These are phyloP conservation scores for Fusarium clavum DNA, from an alignment of 2,329 filamentous ascomycete genomes.

Conservation along the genomic window DNA sequence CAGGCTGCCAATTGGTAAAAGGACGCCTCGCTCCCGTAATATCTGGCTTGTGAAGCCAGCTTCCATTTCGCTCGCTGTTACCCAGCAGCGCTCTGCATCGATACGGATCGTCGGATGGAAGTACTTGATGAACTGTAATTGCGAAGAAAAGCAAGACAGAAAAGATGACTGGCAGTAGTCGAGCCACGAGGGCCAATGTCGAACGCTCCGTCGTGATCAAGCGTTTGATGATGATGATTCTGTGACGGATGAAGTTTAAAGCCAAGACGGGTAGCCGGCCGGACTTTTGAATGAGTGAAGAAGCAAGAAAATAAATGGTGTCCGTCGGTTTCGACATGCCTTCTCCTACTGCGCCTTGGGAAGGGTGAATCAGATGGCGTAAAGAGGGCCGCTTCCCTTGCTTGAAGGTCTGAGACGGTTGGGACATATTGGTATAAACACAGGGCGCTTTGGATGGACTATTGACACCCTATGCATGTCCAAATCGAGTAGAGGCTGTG, in stretches of 20 bases:
- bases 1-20: slow-evolving; percentile 68
- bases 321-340: background rate
- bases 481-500: background rate
- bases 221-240: background rate
- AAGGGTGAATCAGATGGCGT: slow-evolving; percentile 10
- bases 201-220: slow-evolving; percentile 26
- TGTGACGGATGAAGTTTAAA: background rate
- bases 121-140: slow-evolving; percentile 29
- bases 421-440: slow-evolving; percentile 12
- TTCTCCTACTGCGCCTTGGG: background rate
- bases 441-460: slow-evolving; percentile 1
- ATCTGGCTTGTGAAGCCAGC: slow-evolving; percentile 58
- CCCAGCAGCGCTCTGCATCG: slow-evolving; percentile 62
- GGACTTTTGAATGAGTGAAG: background rate
- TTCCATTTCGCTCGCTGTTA: slow-evolving; percentile 54
- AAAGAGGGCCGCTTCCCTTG: slow-evolving; percentile 1
- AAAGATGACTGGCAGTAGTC: slow-evolving; percentile 37
- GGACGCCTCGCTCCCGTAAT: slow-evolving; percentile 44
- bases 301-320: background rate
- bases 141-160: slow-evolving; percentile 31
- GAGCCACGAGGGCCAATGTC: slow-evolving; percentile 22
- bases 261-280: slow-evolving; percentile 3
- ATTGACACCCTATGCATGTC: background rate
- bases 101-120: slow-evolving; percentile 57
- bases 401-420: slow-evolving; percentile 6